Conservation (phyloP, 805 yeast genomes). For the Hyphopichia homilentoma region DNA sequence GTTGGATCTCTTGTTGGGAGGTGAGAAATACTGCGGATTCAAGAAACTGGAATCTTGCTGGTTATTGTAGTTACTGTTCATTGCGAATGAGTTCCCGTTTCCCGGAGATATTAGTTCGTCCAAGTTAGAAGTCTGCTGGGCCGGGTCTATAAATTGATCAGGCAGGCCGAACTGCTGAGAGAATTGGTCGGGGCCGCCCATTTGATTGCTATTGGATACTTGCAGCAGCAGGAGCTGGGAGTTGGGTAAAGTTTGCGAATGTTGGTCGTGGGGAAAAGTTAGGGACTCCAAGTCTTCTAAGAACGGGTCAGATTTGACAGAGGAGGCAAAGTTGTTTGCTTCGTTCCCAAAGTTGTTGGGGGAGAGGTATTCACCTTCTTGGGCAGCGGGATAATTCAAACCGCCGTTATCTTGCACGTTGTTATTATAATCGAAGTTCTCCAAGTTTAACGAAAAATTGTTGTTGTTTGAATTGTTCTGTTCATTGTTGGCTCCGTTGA, state of each 20-base stretch:
- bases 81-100: constrained; percentile 6
- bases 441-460: constrained; percentile 2
- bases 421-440: constrained; percentile 1
- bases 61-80: constrained; percentile 8
- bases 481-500: constrained; percentile 4
- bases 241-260: not conserved
- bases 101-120: constrained; percentile 38
- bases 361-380: constrained; percentile 3
- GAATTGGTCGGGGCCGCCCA: constrained; percentile 6
- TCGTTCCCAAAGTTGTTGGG: not conserved
- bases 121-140: constrained; percentile 20
- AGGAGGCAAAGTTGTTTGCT: constrained; percentile 2
- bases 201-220: too few relatives aligned
- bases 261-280: constrained; percentile 9
- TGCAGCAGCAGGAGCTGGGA: constrained; percentile 3
- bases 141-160: constrained; percentile 8
- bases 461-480: constrained; percentile 2
- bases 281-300: constrained; percentile 27
- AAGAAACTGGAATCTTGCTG: constrained; percentile 14
- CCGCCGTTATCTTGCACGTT: not conserved
- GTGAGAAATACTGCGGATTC: constrained; percentile 40
- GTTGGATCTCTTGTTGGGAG: constrained; percentile 21
- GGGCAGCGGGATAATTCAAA: constrained; percentile 2
- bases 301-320: constrained; percentile 19
- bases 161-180: constrained; percentile 6